Evolutionary conservation across 176 grass and related monocot genomes (phyloP), one percentile per base, ranked within the genome.

Genomic region (Musa schizocarpa): DNA sequence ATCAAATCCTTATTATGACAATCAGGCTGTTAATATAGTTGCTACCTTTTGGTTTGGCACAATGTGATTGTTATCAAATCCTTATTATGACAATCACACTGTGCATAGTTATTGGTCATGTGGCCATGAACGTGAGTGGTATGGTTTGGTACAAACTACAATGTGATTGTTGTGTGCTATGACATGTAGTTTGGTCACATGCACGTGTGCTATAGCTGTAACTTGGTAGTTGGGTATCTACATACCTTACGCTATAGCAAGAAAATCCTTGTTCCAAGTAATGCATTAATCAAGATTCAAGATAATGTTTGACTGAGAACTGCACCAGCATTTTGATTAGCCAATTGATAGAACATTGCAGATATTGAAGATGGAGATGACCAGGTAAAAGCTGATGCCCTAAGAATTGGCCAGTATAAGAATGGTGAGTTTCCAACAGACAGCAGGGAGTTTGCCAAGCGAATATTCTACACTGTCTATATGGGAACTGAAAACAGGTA

Each of bases 401-500:
- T 91, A 16, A 76, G 94, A 43, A 93, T 93, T 83, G 90, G 94
- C 27, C 90, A 93, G 26, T 98, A 98, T 53, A 98, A 84, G 80
- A 86, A 89, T 71, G 90, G 94, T 20, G 94, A 93, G 82, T 74
- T 89, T 51, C 94, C 90, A 59, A 85, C 69, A 63, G 85, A 91
- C 73, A 91, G 90, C 77, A 80, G 66, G 85, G 90, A 98, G 58
- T 74, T 98, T 50, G 90, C 88, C 55, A 91, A 82, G 69, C 81
- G 94, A 58, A 77, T 98, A 81, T 89, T 98, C 83, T 98, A 98
- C 74, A 93, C 94, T 23, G 88, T 98, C 77, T 98, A 88, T 74
- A 98, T 98, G 94, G 94, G 94, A 69, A 87, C 90, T 76, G 94
- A 91, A 82, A 98, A 98, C 34, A 98, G 94, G 94, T 92, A 53